These are phyloP conservation scores for Ophiognomonia clavigignenti-juglandacearum DNA, from an alignment of 2,329 filamentous ascomycete species.

Conservation along the genomic window DNA sequence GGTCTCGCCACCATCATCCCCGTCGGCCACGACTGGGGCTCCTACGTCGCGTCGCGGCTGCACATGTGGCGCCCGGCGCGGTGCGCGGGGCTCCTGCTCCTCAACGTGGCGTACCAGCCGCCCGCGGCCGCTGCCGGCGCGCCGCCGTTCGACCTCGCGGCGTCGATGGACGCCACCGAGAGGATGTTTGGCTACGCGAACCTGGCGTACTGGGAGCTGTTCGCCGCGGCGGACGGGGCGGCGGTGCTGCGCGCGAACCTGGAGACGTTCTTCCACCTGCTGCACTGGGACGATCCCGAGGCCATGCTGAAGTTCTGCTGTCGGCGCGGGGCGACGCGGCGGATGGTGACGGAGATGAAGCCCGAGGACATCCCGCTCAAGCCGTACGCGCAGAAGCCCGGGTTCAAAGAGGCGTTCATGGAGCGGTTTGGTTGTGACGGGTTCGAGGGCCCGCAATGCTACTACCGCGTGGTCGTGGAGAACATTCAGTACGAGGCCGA, in stretches of 20 bases:
- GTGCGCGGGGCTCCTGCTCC: conserved; percentile 34
- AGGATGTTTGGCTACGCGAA: conserved; percentile 30
- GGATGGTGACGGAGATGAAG: conserved; percentile 18
- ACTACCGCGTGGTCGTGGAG: conserved; percentile 20
- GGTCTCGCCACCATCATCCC: conserved; percentile 29
- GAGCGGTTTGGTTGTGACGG: conserved; percentile 21
- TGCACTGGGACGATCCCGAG: conserved; percentile 25
- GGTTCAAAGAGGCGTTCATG: conserved; percentile 22
- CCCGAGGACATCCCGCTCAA: conserved; percentile 18
- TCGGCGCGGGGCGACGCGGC: conserved; percentile 28
- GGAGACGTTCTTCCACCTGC: conserved; percentile 30
- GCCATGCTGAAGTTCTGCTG: conserved; percentile 33
- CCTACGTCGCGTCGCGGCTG: conserved; percentile 31
- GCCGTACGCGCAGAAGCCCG: conserved; percentile 21
- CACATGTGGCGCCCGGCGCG: conserved; percentile 35
- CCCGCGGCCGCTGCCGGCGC: conserved; percentile 20
- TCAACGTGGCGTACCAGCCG: conserved; percentile 37
- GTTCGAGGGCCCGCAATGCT: conserved; percentile 24
- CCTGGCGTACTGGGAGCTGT: conserved; percentile 41
- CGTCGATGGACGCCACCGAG: conserved; percentile 25
- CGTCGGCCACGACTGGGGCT: conserved; percentile 47
- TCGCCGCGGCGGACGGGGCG: conserved; percentile 33
- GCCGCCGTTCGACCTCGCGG: conserved; percentile 30
- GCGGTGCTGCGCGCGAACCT: conserved; percentile 31
- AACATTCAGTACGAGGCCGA: conserved; percentile 18